Base-by-base conservation (phyloP, 345 rosid genomes). In the Rubroshorea leprosula region DNA sequence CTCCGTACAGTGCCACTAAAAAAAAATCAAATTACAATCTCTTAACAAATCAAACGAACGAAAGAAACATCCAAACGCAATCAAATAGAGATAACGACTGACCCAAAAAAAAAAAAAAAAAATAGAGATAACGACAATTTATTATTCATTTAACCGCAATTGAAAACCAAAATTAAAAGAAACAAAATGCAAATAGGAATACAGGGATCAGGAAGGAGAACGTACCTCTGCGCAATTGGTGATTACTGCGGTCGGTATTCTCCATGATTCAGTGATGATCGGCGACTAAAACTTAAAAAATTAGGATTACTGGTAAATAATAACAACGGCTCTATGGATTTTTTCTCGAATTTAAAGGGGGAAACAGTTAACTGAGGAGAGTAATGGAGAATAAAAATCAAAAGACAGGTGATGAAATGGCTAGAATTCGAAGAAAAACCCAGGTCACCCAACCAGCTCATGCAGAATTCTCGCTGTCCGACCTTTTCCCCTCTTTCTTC, bases 401-500 rank as follows among this genome's bases (percentile, higher is more conserved):
- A 64, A 27, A 93, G 78, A 66, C 95, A 81, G 51, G 96, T 83
- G 6, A 79, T 80, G 62, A 93, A 87, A 60, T 86, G 94, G 65
- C 77, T 89, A 9, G 84, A 85, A 62, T 68, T 80, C 49, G 80
- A 74, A 58, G 80, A 66, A 63, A 77, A 75, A 72, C 84, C 80
- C 79, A 81, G 77, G 54, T 83, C 80, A 71, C 96, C 83, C 81
- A 75, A 89, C 84, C 94, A 93, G 94, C 87, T 93, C 99, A 93
- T 89, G 90, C 97, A 35, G 92, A 73, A 71, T 54, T 68, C 73
- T 67, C 68, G 64, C 39, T 61, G 46, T 51, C 65, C 68, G 57
- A 52, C 47, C 14, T n/a, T n/a, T 44, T 2, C 63, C 26, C 18
- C 54, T 53, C 41, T 23, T 23, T 57, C 62, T 64, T 52, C 60